Conservation (phyloP, 805 yeast species). For the Suhomyces sp. region DNA sequence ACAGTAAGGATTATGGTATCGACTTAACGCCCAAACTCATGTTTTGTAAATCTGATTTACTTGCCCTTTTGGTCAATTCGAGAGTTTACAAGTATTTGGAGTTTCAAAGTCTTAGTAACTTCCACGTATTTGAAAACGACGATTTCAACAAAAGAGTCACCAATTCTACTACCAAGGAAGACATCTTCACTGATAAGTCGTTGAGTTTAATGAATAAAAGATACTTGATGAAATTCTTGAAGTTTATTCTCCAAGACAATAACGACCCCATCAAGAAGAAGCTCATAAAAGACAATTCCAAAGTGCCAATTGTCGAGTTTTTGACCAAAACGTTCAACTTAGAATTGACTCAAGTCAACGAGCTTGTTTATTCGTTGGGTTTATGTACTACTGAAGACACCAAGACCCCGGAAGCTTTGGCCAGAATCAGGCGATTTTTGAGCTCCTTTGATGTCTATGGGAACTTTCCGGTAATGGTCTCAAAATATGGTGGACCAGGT, state of each 20-base stretch:
- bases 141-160: conserved; percentile 76
- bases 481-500: conserved; percentile 95
- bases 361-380: conserved; percentile 83
- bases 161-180: conserved; percentile 73
- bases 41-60: conserved; percentile 86
- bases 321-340: conserved; percentile 65
- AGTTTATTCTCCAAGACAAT: conserved; percentile 62
- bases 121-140: conserved; percentile 94
- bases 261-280: conserved; percentile 61
- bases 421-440: conserved; percentile 79
- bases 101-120: conserved; percentile 81
- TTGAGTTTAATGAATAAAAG: conserved; percentile 75
- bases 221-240: conserved; percentile 84
- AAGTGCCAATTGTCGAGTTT: conserved; percentile 57
- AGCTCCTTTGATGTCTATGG: conserved; percentile 90
- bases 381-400: conserved; percentile 61
- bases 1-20: conserved; percentile 75
- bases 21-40: conserved; percentile 84
- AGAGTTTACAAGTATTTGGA: conserved; percentile 90
- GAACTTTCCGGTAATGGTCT: conserved; percentile 84
- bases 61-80: conserved; percentile 73
- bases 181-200: conserved; percentile 85
- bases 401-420: conserved; percentile 69
- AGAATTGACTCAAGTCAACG: conserved; percentile 71
- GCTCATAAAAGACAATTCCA: conserved; percentile 54